Base-by-base conservation (phyloP, 1,284 basidiomycete species). In the Ustilago cynodontis region DNA sequence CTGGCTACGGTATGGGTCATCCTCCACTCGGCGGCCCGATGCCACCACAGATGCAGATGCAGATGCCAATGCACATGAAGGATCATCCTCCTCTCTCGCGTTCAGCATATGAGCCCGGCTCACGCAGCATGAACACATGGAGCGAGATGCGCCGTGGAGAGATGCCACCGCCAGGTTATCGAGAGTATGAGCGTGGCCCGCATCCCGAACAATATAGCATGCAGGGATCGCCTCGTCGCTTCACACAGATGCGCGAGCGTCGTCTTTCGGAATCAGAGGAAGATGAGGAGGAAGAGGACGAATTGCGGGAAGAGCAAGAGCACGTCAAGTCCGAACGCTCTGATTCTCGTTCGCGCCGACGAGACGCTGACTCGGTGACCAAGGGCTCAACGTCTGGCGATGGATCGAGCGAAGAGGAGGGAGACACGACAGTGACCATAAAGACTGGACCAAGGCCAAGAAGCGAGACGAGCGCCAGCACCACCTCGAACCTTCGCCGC, bases 121-220 rank as follows among this genome's bases (percentile, higher is more conserved):
- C 77, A 10, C 77, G 77, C n/a, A 77, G 70, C 58, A 70, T 73
- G 75, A 72, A 59, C 33, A 64, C 70, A 18, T 77, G 75, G 75
- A 59, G 69, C 55, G 70, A 64, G 35, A 50, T 66, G 65, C 65
- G 69, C 4, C 69, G 65, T n/a, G 65, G 54, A 29, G 63, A 71
- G 41, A 67, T 70, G 65, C 65, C 66, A 33, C 71, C 71, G 26
- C 72, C 72, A 18, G 64, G 63, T 14, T 75, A 66, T 22, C 59
- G 64, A 33, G 67, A 71, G n/a, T 65, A 76, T 33, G 73, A 76
- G 2, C 72, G 67, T 13, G 57, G 55, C 14, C 59, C 56, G 16
- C 31, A 47, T 26, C 16, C 31, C 9, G 59, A 68, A 1, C 49
- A 53, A n/a, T 59, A 72, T 37, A 61, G 55, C 31, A 53, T 59